Conservation (phyloP, 2,329 filamentous ascomycete genomes). For the Rachicladosporium sp. region DNA sequence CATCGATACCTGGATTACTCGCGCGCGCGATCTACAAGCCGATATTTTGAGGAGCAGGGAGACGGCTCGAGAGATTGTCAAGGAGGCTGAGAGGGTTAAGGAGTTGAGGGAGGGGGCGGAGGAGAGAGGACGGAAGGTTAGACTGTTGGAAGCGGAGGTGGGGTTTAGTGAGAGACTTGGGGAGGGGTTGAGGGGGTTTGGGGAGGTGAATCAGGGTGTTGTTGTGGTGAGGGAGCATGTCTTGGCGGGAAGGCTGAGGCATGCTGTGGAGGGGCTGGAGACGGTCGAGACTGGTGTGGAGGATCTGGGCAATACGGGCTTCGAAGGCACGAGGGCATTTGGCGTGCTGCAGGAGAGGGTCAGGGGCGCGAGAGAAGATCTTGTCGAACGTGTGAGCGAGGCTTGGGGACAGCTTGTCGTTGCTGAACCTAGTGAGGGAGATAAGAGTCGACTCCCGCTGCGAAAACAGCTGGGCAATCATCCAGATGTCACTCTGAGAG, state of each 20-base stretch:
- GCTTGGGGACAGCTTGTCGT: too few relatives aligned
- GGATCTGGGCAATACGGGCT: slow-evolving; percentile 39
- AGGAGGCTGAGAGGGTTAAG: slow-evolving; percentile 59
- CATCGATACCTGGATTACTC: slow-evolving; percentile 73
- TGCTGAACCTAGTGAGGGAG: too few relatives aligned
- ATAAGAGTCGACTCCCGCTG: too few relatives aligned
- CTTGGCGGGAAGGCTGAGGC: slow-evolving; percentile 31
- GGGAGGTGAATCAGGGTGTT: slow-evolving; percentile 37
- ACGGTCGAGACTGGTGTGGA: slow-evolving; percentile 43
- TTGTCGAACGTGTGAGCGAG: too few relatives aligned
- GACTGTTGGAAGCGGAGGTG: slow-evolving; percentile 46
- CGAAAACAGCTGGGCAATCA: too few relatives aligned
- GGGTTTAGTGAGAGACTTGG: slow-evolving; percentile 45
- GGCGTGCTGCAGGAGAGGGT: slow-evolving; percentile 39
- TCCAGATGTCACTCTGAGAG: too few relatives aligned
- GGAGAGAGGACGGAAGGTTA: slow-evolving; percentile 43
- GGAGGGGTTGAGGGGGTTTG: slow-evolving; percentile 38
- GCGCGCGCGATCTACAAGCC: slow-evolving; percentile 71
- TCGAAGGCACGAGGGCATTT: slow-evolving; percentile 49
- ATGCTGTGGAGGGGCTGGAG: slow-evolving; percentile 37
- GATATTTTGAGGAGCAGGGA: slow-evolving; percentile 73
- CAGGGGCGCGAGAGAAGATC: too few relatives aligned
- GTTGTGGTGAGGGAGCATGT: slow-evolving; percentile 34
- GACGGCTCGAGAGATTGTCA: slow-evolving; percentile 69
- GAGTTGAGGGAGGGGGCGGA: slow-evolving; percentile 52